A percentile compares a stretch with the other conserved stretches of the same genome.
These are phyloP conservation scores for Arachis stenosperma DNA, from an alignment of 306 rosid genomes.

Conservation along the genomic window DNA sequence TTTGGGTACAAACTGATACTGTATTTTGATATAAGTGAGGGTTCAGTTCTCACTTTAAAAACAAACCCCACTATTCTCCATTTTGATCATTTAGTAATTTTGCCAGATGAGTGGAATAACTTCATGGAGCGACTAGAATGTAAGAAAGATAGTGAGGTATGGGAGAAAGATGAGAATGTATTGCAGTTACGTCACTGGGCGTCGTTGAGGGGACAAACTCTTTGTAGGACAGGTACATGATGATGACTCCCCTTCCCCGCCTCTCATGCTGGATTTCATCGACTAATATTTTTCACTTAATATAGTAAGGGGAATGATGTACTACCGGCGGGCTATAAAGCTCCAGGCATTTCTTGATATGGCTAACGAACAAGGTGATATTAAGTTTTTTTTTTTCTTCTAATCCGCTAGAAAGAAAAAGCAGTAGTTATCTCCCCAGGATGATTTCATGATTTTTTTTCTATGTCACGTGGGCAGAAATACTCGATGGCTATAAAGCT, in stretches of 20 bases:
- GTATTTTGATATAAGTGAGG: background rate
- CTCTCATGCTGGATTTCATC: slow-evolving; percentile 25
- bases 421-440: slow-evolving; percentile 27
- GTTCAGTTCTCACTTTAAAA: background rate
- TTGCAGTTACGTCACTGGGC: slow-evolving; percentile 98
- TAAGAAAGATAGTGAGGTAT: slow-evolving; percentile 74
- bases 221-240: slow-evolving; percentile 83
- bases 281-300: slow-evolving; percentile 34
- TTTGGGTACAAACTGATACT: background rate
- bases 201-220: slow-evolving; percentile 95
- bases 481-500: slow-evolving; percentile 91
- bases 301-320: slow-evolving; percentile 99
- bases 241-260: slow-evolving; percentile 34
- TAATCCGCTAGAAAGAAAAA: slow-evolving; percentile 8
- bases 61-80: background rate
- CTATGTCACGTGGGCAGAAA: slow-evolving; percentile 58
- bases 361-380: slow-evolving; percentile 80
- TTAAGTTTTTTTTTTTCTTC: slow-evolving; percentile 4
- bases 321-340: slow-evolving; percentile 88
- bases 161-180: slow-evolving; percentile 89
- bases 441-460: slow-evolving; percentile 30
- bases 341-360: slow-evolving; percentile 99
- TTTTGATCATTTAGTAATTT: slow-evolving; percentile 35
- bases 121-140: slow-evolving; percentile 95
- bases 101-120: slow-evolving; percentile 95